A percentile compares a stretch with the other conserved stretches of the same genome.
phyloP scores from a whole-genome alignment of 192 early-diverging fungal genomes.

The Coemansia umbellata region DNA sequence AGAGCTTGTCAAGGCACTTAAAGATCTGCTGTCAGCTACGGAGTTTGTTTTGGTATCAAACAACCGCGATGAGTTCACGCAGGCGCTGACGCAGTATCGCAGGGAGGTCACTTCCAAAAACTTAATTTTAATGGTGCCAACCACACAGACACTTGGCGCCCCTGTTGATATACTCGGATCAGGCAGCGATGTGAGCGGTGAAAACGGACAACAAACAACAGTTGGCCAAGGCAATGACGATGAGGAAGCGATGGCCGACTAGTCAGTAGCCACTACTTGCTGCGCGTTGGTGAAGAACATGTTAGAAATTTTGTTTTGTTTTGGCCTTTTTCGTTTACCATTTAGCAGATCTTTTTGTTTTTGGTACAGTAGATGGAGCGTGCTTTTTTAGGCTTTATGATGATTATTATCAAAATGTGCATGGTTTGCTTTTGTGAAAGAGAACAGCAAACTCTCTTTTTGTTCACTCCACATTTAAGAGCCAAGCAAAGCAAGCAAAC shows the following conservation, averaged over 20 bases:
- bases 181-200: not conserved
- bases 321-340: too few relatives aligned
- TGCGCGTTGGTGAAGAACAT: too few relatives aligned
- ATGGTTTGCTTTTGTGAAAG: too few relatives aligned
- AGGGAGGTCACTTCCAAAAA: conserved; percentile 40
- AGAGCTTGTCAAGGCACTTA: conserved; percentile 36
- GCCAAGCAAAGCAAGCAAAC: too few relatives aligned
- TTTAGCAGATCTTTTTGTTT: too few relatives aligned
- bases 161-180: conserved; percentile 33
- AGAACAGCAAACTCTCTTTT: too few relatives aligned
- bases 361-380: too few relatives aligned
- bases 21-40: conserved; percentile 34
- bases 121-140: conserved; percentile 48
- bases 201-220: not conserved
- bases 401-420: too few relatives aligned
- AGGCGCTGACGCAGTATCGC: conserved; percentile 42
- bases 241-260: conserved; percentile 42
- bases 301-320: too few relatives aligned
- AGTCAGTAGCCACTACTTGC: too few relatives aligned
- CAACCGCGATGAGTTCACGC: conserved; percentile 45
- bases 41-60: conserved; percentile 24
- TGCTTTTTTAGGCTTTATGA: too few relatives aligned
- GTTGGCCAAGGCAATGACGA: conserved; percentile 4
- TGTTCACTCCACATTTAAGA: too few relatives aligned
- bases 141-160: conserved; percentile 44